Percentiles rank a stretch among this genome's conserved stretches.
phyloP scores from a whole-genome alignment of 208 protist genomes.

The Acanthamoeba lenticulata region DNA sequence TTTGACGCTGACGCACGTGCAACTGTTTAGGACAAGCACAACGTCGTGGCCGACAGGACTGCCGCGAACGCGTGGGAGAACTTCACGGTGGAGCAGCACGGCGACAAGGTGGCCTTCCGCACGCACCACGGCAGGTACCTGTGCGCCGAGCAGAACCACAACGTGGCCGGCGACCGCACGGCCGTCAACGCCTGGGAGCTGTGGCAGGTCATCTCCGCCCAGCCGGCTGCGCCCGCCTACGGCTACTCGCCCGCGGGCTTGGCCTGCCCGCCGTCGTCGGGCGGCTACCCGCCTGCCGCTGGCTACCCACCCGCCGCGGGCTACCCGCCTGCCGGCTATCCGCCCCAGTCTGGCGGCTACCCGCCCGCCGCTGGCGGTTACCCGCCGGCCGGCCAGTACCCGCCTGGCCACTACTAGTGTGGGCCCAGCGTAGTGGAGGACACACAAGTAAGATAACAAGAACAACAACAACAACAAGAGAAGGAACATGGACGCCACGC shows the following conservation, averaged over 20 bases:
- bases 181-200: neutral
- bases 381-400: neutral
- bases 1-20: neutral
- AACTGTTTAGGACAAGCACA: neutral
- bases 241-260: neutral
- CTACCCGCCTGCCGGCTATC: neutral
- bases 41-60: neutral
- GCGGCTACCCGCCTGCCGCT: neutral
- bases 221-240: too few species aligned
- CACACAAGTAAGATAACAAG: neutral
- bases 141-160: neutral
- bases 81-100: neutral
- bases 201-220: neutral
- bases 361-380: neutral
- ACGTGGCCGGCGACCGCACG: neutral
- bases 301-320: too few species aligned
- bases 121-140: neutral
- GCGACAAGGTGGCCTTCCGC: too few species aligned
- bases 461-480: neutral
- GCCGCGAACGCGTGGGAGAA: neutral
- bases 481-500: too few species aligned
- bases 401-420: neutral
- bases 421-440: neutral
- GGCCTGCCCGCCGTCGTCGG: neutral
- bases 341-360: too few species aligned